These are phyloP conservation scores for Nymphaea thermarum DNA, from an alignment of 164 flowering plant genomes.

Conservation along the genomic window DNA sequence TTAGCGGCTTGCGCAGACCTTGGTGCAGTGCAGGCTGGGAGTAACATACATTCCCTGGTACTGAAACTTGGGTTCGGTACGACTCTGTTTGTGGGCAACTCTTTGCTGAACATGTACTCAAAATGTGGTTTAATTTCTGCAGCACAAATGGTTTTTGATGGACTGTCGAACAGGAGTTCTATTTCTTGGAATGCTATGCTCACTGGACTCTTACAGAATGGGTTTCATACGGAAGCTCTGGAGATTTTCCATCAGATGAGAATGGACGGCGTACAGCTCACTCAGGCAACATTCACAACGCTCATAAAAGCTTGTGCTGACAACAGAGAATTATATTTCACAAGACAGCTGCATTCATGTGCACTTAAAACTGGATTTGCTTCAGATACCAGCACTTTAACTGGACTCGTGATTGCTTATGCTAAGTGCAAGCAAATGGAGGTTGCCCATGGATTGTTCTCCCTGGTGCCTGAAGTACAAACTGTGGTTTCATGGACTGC, in stretches of 20 bases:
- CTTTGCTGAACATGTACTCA: conserved; percentile 64
- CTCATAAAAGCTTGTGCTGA: conserved; percentile 48
- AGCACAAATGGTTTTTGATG: conserved; percentile 46
- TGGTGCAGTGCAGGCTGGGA: conserved; percentile 32
- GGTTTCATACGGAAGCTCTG: conserved; percentile 46
- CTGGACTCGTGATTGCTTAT: conserved; percentile 59
- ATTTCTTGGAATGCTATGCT: conserved; percentile 80
- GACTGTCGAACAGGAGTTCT: conserved; percentile 26
- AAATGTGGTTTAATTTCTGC: conserved; percentile 41
- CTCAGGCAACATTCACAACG: conserved; percentile 34
- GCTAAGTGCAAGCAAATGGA: conserved; percentile 48
- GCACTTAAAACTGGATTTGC: conserved; percentile 41
- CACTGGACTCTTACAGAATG: conserved; percentile 52
- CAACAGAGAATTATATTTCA: conserved; percentile 36
- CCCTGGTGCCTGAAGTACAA: conserved; percentile 23
- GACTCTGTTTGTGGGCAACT: conserved; percentile 42
- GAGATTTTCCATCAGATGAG: conserved; percentile 48
- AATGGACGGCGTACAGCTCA: conserved; percentile 30
- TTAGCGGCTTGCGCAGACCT: conserved; percentile 49
- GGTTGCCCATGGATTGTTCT: conserved; percentile 46
- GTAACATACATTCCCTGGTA: conserved; percentile 40
- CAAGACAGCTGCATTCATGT: conserved; percentile 55
- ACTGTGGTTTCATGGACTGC: conserved; percentile 92
- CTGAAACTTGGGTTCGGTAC: conserved; percentile 51
- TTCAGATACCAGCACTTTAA: conserved; percentile 34